phyloP scores from a whole-genome alignment of 306 rosid genomes.

The Acacia confusa region DNA sequence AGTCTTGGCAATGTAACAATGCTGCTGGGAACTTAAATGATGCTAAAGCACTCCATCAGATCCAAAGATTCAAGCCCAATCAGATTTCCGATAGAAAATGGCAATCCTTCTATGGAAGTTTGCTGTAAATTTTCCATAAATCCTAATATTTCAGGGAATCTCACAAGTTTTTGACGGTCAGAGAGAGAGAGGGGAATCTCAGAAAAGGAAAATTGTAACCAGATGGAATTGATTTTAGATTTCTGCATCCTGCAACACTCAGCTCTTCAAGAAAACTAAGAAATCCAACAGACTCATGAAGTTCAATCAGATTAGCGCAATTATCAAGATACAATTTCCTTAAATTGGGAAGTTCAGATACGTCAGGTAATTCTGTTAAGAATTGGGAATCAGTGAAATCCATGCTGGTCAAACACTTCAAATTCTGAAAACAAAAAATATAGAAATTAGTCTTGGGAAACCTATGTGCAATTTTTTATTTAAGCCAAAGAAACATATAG shows the following conservation, averaged over 20 bases:
- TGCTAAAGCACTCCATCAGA: background rate
- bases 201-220: background rate
- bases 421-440: background rate
- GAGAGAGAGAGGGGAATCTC: background rate
- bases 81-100: slow-evolving; percentile 19
- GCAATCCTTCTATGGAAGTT: slow-evolving; percentile 24
- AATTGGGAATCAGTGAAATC: slow-evolving; percentile 16
- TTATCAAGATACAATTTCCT: background rate
- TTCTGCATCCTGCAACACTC: too few species aligned
- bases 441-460: too few species aligned
- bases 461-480: too few species aligned
- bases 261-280: slow-evolving; percentile 15
- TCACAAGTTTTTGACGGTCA: background rate
- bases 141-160: slow-evolving; percentile 18
- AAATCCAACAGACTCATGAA: slow-evolving; percentile 27
- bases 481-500: too few species aligned
- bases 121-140: background rate
- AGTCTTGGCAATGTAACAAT: too few species aligned
- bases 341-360: slow-evolving; percentile 10
- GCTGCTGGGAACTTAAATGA: background rate
- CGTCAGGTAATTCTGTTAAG: background rate
- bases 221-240: too few species aligned
- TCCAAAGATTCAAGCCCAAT: slow-evolving; percentile 11
- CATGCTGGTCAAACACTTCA: background rate
- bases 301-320: slow-evolving; percentile 6